Evolutionary conservation across 257 asterid genomes (phyloP).

Genomic region (Nicotiana benthamiana): DNA sequence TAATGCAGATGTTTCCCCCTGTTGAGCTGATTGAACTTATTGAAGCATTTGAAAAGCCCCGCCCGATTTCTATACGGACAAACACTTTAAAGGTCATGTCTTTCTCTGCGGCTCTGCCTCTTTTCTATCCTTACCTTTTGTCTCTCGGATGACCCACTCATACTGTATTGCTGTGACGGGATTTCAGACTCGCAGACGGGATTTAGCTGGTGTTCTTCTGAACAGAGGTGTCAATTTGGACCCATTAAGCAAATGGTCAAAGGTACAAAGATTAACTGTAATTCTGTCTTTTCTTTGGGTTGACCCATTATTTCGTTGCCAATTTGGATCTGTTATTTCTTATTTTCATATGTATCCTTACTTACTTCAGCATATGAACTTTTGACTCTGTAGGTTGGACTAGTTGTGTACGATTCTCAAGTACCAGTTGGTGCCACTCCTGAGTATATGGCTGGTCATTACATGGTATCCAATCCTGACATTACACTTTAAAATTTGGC

Average conservation of each 20-base stretch:
- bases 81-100: constrained; percentile 73
- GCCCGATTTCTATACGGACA: constrained; percentile 79
- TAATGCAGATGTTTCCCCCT: constrained; percentile 68
- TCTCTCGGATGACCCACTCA: not conserved
- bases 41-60: constrained; percentile 92
- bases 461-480: constrained; percentile 51
- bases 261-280: constrained; percentile 32
- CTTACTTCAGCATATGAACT: not conserved
- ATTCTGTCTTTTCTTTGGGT: constrained; percentile 4
- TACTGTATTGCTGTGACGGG: not conserved
- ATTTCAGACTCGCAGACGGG: constrained; percentile 84
- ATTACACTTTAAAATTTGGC: not conserved
- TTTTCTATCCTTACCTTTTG: not conserved
- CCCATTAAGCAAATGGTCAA: constrained; percentile 97
- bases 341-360: not conserved
- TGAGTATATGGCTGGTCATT: constrained; percentile 97
- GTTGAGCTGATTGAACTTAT: constrained; percentile 90
- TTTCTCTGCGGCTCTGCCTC: not conserved
- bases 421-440: constrained; percentile 98
- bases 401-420: constrained; percentile 92
- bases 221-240: constrained; percentile 97
- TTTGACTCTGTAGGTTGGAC: constrained; percentile 56
- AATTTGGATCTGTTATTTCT: not conserved
- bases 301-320: not conserved
- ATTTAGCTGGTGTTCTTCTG: constrained; percentile 83